Evolutionary conservation across 345 rosid species (phyloP), one percentile per base, ranked within the genome.

Genomic region (Euclidium syriacum): DNA sequence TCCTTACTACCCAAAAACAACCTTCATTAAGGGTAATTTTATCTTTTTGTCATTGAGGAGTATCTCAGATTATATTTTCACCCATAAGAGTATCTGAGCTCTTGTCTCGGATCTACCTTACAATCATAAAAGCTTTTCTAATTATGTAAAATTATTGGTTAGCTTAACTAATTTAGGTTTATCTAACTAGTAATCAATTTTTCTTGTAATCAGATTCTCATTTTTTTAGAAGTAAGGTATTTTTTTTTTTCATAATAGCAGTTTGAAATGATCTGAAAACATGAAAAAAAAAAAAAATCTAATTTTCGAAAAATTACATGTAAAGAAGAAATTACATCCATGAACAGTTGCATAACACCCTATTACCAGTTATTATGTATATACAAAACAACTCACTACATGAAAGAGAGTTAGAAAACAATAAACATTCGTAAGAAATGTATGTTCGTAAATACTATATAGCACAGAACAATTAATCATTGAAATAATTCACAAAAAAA

Each of bases 31-130:
- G n/a, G n/a, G n/a, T n/a, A n/a, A n/a, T n/a, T n/a, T n/a, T n/a
- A n/a, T n/a, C n/a, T n/a, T n/a, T n/a, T n/a, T n/a, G n/a, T n/a
- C n/a, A n/a, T n/a, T n/a, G n/a, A n/a, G n/a, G n/a, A n/a, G n/a
- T n/a, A n/a, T n/a, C n/a, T n/a, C n/a, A n/a, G n/a, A n/a, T n/a
- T n/a, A n/a, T n/a, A n/a, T n/a, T n/a, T n/a, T n/a, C n/a, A n/a
- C n/a, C n/a, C n/a, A n/a, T n/a, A n/a, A n/a, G n/a, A n/a, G n/a
- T n/a, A n/a, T n/a, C n/a, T n/a, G n/a, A n/a, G n/a, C n/a, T n/a
- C n/a, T n/a, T n/a, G n/a, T n/a, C n/a, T n/a, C n/a, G n/a, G 29
- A 44, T 65, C 44, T 35, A 65, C 63, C 63, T n/a, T 54, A 43
- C 34, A 44, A 54, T 44, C 62, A 18, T 34, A 54, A 65, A 65